Base-by-base conservation (phyloP, 371 early-diverging fungal species). In the Umbelopsis sp. region DNA sequence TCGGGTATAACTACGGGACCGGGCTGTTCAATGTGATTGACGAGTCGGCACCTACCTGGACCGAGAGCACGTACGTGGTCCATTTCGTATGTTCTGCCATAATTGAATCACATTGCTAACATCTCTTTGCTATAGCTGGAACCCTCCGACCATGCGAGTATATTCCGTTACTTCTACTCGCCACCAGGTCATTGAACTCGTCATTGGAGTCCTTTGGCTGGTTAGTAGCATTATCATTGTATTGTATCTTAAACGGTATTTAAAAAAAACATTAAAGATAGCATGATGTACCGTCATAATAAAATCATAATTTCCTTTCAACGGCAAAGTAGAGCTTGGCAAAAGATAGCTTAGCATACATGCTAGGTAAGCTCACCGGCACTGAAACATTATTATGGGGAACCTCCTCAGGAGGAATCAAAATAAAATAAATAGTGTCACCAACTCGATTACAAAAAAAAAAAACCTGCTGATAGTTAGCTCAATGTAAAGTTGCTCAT, bases 61-160 rank as follows among this genome's bases (percentile, higher is more conserved):
- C 88, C 10, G 88, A 90, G 75, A 91, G 90, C 84, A 80, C 76
- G 91, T 91, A 86, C 81, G 89, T 22, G 22, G 22, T 22, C 22
- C 22, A 22, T 22, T 22, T 22, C 22, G 22, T 22, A 22, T 22
- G 22, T 22, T 45, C 11, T 32, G 44, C 11, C 62, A 20, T 29
- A 14, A 45, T 48, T 68, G 46, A n/a, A 16, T 20, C 51, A 35
- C 18, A 11, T 35, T 57, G 4, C n/a, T 35, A 41, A 41, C 7
- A 12, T 57, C 32, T 22, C 16, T 22, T 63, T 65, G 32, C 51
- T 41, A 22, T 80, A 87, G 87, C 50, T 85, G 86, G 84, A 78
- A 87, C 57, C 70, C 78, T 7, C 76, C 87, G 14, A 74, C 81
- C 1, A 73, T 90, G 44, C 76, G 92, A 11, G 75, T 90, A 7